Evolutionary conservation across 2,329 filamentous ascomycete genomes (phyloP), one percentile per base, ranked within the genome.

Genomic region (Dactylellina haptotyla): DNA sequence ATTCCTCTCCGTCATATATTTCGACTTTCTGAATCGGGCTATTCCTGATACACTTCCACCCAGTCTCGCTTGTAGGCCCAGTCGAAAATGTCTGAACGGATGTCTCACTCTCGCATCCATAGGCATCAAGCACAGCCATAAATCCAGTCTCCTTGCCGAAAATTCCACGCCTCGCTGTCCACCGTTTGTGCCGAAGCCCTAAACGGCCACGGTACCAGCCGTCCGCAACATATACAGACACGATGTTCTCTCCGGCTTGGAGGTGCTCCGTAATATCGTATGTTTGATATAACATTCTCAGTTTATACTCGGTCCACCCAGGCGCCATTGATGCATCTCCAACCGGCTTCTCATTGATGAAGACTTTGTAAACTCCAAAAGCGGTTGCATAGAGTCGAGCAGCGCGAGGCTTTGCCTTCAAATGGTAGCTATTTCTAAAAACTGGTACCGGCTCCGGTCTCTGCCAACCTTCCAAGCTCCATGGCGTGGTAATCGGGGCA

Each of bases 231-330:
- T 26, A 65, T 16, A 72, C 59, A 14, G 54, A 50, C 28, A 72
- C 34, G 0, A 48, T 23, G 20, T 72, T 72, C 9, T 64, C 53
- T 2, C 67, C 67, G 12, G 18, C 26, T 45, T 65, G 25, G 4
- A 72, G 51, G 18, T 65, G 37, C 8, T 72, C 67, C n/a, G 67
- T 72, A 9, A 72, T 65, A 65, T 72, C 67, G 28, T 72, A 65
- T 14, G 67, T 72, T 20, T 72, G 67, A 23, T 59, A 72, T 6
- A 63, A 18, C 28, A 72, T 50, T 16, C 67, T 43, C 14, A 59
- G 43, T 6, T 43, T 64, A 34, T 72, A 72, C 34, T 72, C 67
- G 0, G 67, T 72, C 67, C 67, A 72, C 2, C 67, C 67, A 3
- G 67, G 67, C 1, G 64, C 53, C 67, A 72, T 72, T 6, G 58